Base-by-base conservation (phyloP, 371 early-diverging fungal species). In the Quaeritorhiza haematococci region DNA sequence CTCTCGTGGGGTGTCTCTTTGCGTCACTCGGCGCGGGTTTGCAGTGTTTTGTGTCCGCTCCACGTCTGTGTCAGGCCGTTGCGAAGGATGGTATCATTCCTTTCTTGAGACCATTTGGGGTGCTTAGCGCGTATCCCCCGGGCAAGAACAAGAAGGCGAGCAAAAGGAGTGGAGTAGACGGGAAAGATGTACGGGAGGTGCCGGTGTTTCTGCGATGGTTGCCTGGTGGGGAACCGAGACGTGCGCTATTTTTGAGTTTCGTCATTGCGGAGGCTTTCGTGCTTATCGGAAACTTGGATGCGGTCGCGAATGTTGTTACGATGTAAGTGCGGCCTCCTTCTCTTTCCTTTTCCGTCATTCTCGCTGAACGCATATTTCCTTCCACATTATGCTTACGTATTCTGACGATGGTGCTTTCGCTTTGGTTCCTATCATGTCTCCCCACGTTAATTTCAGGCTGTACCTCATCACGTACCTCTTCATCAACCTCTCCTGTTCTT, bases 1-100 rank as follows among this genome's bases (percentile, higher is more conserved):
- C 55, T 3, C 33, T 66, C 15, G 47, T 54, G 19, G 68, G 61
- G 1, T 49, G 47, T n/a, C 30, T 68, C 0, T 28, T 58, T 7
- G 45, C 53, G 2, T n/a, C 41, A 7, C 29, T 68, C 1, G 68
- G 66, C 4, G 60, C 62, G 3, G 60, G 57, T 1, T 10, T 71
- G 3, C 67, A 68, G 34, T 44, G 62, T 21, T 41, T 65, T 15
- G 30, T 45, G 10, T 42, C 42, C 24, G 68, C 63, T 1, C 35
- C 53, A 8, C 24, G 56, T 24, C 43, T 71, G 19, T 38, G 67
- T 3, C 57, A 57, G 10, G 59, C 68, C 17, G 55, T 71, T 32
- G 63, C 61, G 10, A 58, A 62, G 23, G 72, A 71, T 35, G 61
- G 60, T 7, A 43, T 68, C 6, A 17, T 62, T 0, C 59, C 63